Percentiles rank a stretch among this genome's conserved stretches.
phyloP scores from a whole-genome alignment of 139 green algal genomes.

The Chlamydomonas eustigma region DNA sequence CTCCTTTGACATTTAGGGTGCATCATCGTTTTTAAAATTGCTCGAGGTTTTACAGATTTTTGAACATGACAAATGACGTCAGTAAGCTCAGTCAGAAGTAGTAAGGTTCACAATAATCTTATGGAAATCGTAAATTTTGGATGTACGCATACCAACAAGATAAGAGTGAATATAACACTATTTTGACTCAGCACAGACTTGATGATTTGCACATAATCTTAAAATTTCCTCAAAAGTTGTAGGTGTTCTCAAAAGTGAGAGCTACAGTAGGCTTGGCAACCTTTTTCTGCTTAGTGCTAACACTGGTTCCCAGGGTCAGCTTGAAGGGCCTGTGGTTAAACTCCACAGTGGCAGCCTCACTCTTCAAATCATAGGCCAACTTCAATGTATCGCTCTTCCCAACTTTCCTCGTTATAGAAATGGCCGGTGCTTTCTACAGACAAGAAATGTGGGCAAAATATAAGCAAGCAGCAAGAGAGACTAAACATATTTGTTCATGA shows the following conservation, averaged over 20 bases:
- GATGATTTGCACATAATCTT: no score
- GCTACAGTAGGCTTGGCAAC: constrained; percentile 23
- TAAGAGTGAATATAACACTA: no score
- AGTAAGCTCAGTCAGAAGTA: no score
- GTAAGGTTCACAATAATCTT: no score
- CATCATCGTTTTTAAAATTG: no score
- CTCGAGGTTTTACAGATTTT: no score
- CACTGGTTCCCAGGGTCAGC: constrained; percentile 3
- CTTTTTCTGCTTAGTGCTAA: neutral
- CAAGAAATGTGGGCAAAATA: neutral
- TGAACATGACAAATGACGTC: no score
- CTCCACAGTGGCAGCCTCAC: constrained; percentile 19
- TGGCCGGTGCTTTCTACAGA: constrained; percentile 3
- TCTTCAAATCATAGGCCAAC: constrained; percentile 27
- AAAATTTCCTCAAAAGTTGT: constrained; percentile 26
- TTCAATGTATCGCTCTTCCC: constrained; percentile 21
- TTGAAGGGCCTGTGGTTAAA: constrained; percentile 29
- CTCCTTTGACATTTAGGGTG: no score
- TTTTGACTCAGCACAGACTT: no score
- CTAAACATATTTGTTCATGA: no score
- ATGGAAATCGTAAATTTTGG: no score
- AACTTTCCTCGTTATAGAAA: constrained; percentile 23
- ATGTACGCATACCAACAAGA: no score
- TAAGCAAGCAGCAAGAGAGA: neutral
- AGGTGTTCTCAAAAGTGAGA: constrained; percentile 26